phyloP scores from a whole-genome alignment of 768 basidiomycete genomes.

The Pleurotus sapidus region DNA sequence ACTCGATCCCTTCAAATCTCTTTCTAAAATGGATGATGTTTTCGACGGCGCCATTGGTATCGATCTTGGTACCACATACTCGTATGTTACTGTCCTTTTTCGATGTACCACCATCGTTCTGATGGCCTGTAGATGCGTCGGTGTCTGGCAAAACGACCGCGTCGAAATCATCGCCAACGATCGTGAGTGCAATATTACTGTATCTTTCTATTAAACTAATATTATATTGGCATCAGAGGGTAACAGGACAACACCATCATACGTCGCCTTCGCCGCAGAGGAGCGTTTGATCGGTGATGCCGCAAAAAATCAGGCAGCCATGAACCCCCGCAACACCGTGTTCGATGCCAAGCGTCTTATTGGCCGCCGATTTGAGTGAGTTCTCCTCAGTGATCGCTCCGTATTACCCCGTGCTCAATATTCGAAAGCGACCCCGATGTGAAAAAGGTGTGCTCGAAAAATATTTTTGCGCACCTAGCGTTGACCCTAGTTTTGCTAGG shows the following conservation, averaged over 20 bases:
- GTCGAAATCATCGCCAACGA: constrained; percentile 98
- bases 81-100: constrained; percentile 46
- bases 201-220: background rate
- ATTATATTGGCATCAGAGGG: constrained; percentile 40
- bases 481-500: constrained; percentile 38
- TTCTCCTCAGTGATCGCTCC: background rate
- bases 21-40: constrained; percentile 81
- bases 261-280: constrained; percentile 91
- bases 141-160: constrained; percentile 99
- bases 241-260: constrained; percentile 94
- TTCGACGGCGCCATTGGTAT: constrained; percentile 94
- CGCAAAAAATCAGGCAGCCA: constrained; percentile 97
- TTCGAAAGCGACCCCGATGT: constrained; percentile 41
- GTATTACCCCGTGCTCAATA: background rate
- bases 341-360: constrained; percentile 99
- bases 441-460: constrained; percentile 31
- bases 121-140: constrained; percentile 74
- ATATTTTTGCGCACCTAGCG: background rate
- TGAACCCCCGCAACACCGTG: constrained; percentile 97
- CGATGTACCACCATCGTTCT: constrained; percentile 10
- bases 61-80: constrained; percentile 91
- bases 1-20: constrained; percentile 21
- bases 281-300: constrained; percentile 99
- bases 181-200: constrained; percentile 24
- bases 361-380: constrained; percentile 76